Percentiles rank a stretch among this genome's conserved stretches.
phyloP scores from a whole-genome alignment of 768 basidiomycete species.

The Paxillus involutus region DNA sequence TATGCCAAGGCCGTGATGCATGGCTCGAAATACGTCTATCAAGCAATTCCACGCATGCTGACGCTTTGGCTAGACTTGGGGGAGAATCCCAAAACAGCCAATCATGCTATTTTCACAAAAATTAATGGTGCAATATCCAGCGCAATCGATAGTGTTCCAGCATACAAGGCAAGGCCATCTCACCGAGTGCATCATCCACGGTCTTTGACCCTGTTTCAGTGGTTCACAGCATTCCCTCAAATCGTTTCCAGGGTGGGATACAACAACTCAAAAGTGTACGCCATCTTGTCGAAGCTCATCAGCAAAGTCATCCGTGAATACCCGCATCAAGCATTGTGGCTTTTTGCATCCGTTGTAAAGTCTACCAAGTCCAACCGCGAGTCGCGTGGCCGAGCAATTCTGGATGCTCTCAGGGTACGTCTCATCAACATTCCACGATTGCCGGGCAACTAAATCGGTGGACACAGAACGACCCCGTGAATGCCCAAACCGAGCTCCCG shows the following conservation, averaged over 20 bases:
- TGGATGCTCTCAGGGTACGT: constrained; percentile 58
- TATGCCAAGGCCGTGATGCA: constrained; percentile 70
- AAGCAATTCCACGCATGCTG: constrained; percentile 89
- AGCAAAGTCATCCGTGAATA: constrained; percentile 72
- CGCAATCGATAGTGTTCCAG: constrained; percentile 61
- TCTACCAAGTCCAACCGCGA: constrained; percentile 69
- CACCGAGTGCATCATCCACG: background rate
- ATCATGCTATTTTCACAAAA: constrained; percentile 45
- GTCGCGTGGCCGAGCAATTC: constrained; percentile 56
- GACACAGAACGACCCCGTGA: constrained; percentile 41
- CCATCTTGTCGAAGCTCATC: constrained; percentile 65
- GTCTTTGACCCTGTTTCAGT: constrained; percentile 46
- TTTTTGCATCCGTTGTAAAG: constrained; percentile 85
- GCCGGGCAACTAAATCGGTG: background rate
- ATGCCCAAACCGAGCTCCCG: constrained; percentile 41
- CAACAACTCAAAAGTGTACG: constrained; percentile 57
- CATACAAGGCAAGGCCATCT: constrained; percentile 65
- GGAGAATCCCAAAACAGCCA: constrained; percentile 40
- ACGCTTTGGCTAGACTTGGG: constrained; percentile 94
- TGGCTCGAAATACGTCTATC: constrained; percentile 96
- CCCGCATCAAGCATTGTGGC: constrained; percentile 91
- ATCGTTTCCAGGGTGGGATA: constrained; percentile 94
- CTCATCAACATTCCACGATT: background rate
- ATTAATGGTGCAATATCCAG: constrained; percentile 57
- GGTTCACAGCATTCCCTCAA: constrained; percentile 96